phyloP scores from a whole-genome alignment of 169 alveolate species.

The Babesia bovis region DNA sequence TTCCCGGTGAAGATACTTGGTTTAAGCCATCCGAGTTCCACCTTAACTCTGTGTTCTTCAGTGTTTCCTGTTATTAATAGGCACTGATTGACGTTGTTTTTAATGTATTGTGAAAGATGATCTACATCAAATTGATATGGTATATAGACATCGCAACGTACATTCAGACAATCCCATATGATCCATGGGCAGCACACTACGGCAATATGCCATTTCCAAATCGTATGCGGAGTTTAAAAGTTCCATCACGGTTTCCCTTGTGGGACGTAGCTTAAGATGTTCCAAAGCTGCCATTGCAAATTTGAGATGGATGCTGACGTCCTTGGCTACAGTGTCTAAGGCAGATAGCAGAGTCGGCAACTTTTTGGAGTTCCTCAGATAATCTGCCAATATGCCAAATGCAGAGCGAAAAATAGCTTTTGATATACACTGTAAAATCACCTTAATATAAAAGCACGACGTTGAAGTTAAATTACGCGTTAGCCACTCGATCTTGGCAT shows the following conservation, averaged over 20 bases:
- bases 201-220: conserved; percentile 41
- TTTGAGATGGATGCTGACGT: conserved; percentile 42
- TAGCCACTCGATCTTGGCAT: conserved; percentile 53
- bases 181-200: conserved; percentile 39
- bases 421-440: conserved; percentile 31
- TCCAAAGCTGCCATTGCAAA: conserved; percentile 37
- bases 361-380: conserved; percentile 8
- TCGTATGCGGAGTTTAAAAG: conserved; percentile 34
- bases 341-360: conserved; percentile 45
- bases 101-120: conserved; percentile 17
- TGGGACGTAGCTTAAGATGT: conserved; percentile 23
- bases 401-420: conserved; percentile 32
- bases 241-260: conserved; percentile 4
- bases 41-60: conserved; percentile 20
- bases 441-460: conserved; percentile 31
- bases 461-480: conserved; percentile 5
- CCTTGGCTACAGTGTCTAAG: conserved; percentile 32
- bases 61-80: conserved; percentile 34
- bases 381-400: conserved; percentile 25
- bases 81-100: conserved; percentile 43
- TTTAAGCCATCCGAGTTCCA: conserved; percentile 47
- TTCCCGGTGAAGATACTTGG: conserved; percentile 9
- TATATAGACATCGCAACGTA: conserved; percentile 1
- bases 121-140: conserved; percentile 1
- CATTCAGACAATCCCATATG: conserved; percentile 24